Conservation (phyloP, 192 early-diverging fungal species). For the Haplosporangium gracile region DNA sequence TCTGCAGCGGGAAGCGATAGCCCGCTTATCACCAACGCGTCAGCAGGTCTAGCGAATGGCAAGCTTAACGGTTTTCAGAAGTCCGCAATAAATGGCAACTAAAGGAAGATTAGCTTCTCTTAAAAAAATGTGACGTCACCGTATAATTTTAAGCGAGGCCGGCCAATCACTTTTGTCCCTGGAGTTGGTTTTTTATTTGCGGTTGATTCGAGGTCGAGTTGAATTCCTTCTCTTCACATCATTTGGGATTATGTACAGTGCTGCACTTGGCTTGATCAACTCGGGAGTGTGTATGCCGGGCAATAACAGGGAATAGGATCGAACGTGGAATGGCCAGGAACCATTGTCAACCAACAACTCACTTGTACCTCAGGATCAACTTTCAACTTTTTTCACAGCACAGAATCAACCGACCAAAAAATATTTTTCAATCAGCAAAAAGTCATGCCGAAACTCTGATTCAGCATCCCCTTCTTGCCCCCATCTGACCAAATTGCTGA, state of each 20-base stretch:
- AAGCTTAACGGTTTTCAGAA: conserved; percentile 17
- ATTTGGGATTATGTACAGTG: conserved; percentile 49
- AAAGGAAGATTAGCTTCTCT: too few species aligned
- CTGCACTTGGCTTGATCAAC: conserved; percentile 5
- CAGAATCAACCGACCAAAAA: not conserved
- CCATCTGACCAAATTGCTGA: not conserved
- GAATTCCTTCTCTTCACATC: conserved; percentile 56
- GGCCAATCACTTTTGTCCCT: conserved; percentile 1
- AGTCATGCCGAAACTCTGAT: conserved; percentile 43
- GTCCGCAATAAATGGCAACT: conserved; percentile 30
- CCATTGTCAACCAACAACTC: not conserved
- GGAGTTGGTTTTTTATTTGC: conserved; percentile 26
- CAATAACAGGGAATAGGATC: not conserved
- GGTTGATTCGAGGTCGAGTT: not conserved
- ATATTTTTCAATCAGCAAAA: not conserved
- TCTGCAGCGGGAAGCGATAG: conserved; percentile 36
- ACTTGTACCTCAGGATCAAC: not conserved
- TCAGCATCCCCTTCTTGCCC: not conserved
- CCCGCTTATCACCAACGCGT: conserved; percentile 25
- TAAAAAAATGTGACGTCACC: conserved; percentile 7
- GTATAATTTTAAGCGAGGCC: not conserved
- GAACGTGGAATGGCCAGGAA: not conserved
- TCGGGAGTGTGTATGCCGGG: not conserved
- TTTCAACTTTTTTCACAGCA: not conserved
- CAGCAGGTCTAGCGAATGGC: conserved; percentile 18